Percentiles rank a stretch among this genome's conserved stretches.
These are phyloP conservation scores for Podospora sp. DNA, from an alignment of 495 filamentous ascomycete genomes.

Conservation along the genomic window DNA sequence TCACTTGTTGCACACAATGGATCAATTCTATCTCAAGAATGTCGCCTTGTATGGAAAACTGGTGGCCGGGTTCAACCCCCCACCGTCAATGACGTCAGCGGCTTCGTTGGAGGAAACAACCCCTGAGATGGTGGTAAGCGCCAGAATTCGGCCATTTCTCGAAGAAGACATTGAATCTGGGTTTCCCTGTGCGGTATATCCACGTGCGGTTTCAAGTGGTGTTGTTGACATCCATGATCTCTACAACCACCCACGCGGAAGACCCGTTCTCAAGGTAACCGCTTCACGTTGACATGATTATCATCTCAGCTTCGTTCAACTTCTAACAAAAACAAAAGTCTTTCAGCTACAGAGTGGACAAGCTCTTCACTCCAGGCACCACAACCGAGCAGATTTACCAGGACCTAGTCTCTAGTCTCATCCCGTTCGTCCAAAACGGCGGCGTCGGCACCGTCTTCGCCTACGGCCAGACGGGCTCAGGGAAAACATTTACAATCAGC, in stretches of 20 bases:
- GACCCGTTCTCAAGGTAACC: neutral
- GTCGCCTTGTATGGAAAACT: neutral
- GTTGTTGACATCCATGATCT: neutral
- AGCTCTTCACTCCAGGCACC: neutral
- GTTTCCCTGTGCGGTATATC: neutral
- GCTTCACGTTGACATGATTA: neutral
- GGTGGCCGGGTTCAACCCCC: neutral
- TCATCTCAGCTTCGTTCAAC: neutral
- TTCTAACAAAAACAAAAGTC: conserved; percentile 4
- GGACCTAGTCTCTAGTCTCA: neutral
- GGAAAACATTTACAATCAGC: conserved; percentile 4
- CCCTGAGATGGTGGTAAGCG: neutral
- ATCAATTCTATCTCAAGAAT: neutral
- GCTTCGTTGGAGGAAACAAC: neutral
- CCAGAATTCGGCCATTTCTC: neutral
- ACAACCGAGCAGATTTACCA: neutral
- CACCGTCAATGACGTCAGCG: neutral
- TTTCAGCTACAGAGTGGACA: conserved; percentile 4
- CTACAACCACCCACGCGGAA: neutral
- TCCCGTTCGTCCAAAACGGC: neutral
- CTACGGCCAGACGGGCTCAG: conserved; percentile 1
- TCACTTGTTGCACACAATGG: neutral
- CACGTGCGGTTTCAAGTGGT: neutral
- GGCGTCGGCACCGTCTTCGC: conserved; percentile 7
- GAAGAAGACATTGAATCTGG: neutral